Percentiles rank a stretch among this genome's conserved stretches.
These are phyloP conservation scores for Dactylonectria estremocensis DNA, from an alignment of 2,329 filamentous ascomycete genomes.

Conservation along the genomic window DNA sequence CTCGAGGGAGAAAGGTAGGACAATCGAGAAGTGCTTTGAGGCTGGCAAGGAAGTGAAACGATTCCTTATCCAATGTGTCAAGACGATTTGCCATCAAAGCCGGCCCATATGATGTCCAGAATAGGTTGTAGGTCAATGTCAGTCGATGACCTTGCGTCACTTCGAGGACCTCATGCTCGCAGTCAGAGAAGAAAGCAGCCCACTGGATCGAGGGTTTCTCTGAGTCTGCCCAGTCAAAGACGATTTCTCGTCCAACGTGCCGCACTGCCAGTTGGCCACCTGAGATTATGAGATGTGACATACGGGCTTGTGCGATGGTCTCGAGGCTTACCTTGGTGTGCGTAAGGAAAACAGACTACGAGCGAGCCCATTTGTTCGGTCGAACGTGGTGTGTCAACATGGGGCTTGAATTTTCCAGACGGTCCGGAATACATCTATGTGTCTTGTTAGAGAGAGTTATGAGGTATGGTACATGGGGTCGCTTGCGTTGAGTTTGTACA, in stretches of 20 bases:
- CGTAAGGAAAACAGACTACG: slow-evolving; percentile 63
- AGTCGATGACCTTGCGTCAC: slow-evolving; percentile 67
- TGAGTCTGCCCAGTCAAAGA: slow-evolving; percentile 58
- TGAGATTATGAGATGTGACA: background rate
- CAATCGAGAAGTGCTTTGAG: slow-evolving; percentile 27
- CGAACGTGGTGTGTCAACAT: slow-evolving; percentile 68
- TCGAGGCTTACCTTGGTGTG: slow-evolving; percentile 46
- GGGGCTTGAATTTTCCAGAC: slow-evolving; percentile 64
- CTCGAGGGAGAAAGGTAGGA: background rate
- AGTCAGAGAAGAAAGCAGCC: slow-evolving; percentile 69
- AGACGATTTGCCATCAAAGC: slow-evolving; percentile 38
- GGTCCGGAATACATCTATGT: slow-evolving; percentile 65
- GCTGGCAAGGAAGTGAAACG: slow-evolving; percentile 18
- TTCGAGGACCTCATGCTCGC: slow-evolving; percentile 66
- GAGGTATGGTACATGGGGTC: too few relatives aligned
- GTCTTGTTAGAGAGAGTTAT: background rate
- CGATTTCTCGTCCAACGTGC: slow-evolving; percentile 53
- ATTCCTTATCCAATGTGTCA: slow-evolving; percentile 28
- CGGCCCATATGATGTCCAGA: slow-evolving; percentile 47
- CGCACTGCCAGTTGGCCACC: slow-evolving; percentile 61
- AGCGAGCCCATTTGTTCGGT: slow-evolving; percentile 65
- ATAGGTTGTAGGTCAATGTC: slow-evolving; percentile 74
- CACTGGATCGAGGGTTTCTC: slow-evolving; percentile 52
- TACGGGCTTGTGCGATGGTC: background rate
- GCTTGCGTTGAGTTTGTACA: slow-evolving; percentile 70